These are phyloP conservation scores for Trichoderma oligosporum DNA, from an alignment of 2,329 filamentous ascomycete species.

Conservation along the genomic window DNA sequence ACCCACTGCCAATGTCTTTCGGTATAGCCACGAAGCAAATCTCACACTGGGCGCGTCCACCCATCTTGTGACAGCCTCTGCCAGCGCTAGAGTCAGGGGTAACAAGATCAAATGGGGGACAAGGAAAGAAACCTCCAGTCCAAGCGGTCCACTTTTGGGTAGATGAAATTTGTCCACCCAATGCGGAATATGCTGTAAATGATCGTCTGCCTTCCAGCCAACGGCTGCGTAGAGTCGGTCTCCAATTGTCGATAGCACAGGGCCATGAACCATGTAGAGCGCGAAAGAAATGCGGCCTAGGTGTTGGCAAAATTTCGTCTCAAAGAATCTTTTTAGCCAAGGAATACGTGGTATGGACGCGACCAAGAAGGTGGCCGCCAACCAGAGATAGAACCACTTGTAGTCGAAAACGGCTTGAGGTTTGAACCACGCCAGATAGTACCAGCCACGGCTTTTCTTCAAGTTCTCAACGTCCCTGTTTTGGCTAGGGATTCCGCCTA, in stretches of 20 bases:
- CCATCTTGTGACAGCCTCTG: conserved; percentile 52
- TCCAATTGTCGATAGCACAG: conserved; percentile 55
- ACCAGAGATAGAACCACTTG: conserved; percentile 67
- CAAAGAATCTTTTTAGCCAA: conserved; percentile 57
- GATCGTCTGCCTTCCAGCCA: conserved; percentile 50
- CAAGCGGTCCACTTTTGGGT: conserved; percentile 53
- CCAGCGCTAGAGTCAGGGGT: conserved; percentile 56
- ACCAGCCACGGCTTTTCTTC: conserved; percentile 56
- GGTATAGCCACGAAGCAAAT: conserved; percentile 55
- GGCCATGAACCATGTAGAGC: conserved; percentile 63
- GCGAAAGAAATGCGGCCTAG: conserved; percentile 60
- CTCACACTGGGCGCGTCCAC: conserved; percentile 60
- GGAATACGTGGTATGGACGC: conserved; percentile 53
- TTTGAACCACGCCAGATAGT: conserved; percentile 57
- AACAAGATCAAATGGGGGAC: conserved; percentile 57
- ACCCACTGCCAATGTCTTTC: conserved; percentile 10
- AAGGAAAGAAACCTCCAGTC: conserved; percentile 58
- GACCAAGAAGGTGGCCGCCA: conserved; percentile 55
- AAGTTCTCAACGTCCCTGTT: conserved; percentile 47
- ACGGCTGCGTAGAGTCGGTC: conserved; percentile 61
- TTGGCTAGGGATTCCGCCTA: conserved; percentile 58
- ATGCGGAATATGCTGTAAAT: conserved; percentile 47
- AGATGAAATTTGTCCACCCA: conserved; percentile 57
- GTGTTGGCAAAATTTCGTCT: conserved; percentile 56
- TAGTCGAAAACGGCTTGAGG: conserved; percentile 62